Percentiles rank a stretch among this genome's conserved stretches.
These are phyloP conservation scores for Exophiala sideris DNA, from an alignment of 2,329 filamentous ascomycete genomes.

Conservation along the genomic window DNA sequence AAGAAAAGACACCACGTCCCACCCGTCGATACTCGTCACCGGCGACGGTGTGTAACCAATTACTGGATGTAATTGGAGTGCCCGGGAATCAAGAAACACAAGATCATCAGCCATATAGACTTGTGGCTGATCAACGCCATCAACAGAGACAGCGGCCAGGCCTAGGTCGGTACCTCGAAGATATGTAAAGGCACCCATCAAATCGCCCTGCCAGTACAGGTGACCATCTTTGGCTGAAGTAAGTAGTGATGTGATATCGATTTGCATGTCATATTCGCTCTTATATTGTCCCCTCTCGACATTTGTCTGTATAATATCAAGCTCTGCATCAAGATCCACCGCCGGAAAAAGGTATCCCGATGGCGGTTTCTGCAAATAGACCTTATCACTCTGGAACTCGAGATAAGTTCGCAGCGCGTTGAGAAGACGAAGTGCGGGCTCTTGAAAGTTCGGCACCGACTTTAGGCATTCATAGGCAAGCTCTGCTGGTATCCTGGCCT, in stretches of 20 bases:
- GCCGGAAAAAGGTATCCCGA: conserved; percentile 48
- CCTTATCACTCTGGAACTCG: conserved; percentile 49
- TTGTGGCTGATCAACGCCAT: conserved; percentile 12
- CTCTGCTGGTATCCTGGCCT: conserved; percentile 10
- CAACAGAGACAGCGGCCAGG: conserved; percentile 16
- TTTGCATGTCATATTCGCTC: conserved; percentile 56
- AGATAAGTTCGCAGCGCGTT: conserved; percentile 28
- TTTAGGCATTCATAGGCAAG: conserved; percentile 24
- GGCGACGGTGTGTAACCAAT: conserved; percentile 28
- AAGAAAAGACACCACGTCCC: conserved; percentile 31
- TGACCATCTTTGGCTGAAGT: conserved; percentile 63
- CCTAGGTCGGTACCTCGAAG: conserved; percentile 7
- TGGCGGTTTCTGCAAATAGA: conserved; percentile 53
- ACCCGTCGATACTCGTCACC: conserved; percentile 32
- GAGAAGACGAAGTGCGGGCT: conserved; percentile 17
- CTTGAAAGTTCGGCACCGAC: conserved; percentile 18
- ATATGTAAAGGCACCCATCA: conserved; percentile 29
- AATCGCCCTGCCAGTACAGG: conserved; percentile 27
- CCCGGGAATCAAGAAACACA: conserved; percentile 1
- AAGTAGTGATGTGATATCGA: conserved; percentile 53
- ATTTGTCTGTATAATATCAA: conserved; percentile 47
- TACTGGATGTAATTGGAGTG: neutral
- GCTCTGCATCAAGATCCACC: conserved; percentile 40
- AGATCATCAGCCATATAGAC: conserved; percentile 39
- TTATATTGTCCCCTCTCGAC: conserved; percentile 42